Evolutionary conservation across 208 protist species (phyloP).

Genomic region (Naegleria fowleri): DNA sequence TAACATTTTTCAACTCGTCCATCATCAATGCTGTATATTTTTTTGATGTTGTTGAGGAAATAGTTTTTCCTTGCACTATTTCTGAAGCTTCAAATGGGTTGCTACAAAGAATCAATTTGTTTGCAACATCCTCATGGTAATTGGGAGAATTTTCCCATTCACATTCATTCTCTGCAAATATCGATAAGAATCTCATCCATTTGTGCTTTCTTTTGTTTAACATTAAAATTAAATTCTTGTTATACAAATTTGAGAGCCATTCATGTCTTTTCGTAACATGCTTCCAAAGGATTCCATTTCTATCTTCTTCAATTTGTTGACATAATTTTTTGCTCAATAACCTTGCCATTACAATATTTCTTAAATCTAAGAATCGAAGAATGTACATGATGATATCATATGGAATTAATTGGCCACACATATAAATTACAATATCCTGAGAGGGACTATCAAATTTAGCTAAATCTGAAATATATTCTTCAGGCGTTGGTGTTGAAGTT

Average conservation of each 20-base stretch:
- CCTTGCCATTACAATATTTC: not conserved
- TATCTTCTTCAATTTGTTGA: not conserved
- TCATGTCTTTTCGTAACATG: not conserved
- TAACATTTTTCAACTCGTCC: not conserved
- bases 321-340: not conserved
- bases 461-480: no score
- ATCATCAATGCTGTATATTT: not conserved
- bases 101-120: not conserved
- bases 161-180: not conserved
- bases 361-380: not conserved
- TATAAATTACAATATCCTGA: not conserved
- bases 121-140: not conserved
- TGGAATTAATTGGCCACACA: not conserved
- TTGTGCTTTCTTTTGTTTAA: not conserved
- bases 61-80: no score
- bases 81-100: not conserved
- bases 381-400: not conserved
- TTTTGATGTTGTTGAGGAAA: not conserved
- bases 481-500: no score
- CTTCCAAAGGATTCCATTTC: not conserved
- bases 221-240: not conserved
- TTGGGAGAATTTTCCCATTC: not conserved
- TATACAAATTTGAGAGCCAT: not conserved
- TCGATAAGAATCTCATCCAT: not conserved
- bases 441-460: no score